Evolutionary conservation across 768 basidiomycete genomes (phyloP), one percentile per base, ranked within the genome.

Genomic region (Boletellus emodensis): DNA sequence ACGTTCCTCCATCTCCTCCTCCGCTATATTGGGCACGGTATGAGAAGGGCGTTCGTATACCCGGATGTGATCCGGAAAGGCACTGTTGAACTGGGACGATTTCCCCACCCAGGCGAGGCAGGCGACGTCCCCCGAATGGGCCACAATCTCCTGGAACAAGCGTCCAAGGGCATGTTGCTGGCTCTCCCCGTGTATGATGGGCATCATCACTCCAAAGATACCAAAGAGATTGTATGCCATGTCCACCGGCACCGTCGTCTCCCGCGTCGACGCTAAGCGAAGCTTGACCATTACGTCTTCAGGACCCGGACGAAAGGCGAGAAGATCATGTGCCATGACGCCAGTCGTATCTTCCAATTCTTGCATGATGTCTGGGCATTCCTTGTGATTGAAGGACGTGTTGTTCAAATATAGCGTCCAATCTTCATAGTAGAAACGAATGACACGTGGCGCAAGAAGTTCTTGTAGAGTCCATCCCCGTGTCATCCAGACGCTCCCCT

Each of bases 381-480:
- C 42, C 30, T 61, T 61, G 40, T 61, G 60, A 33, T 61, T 61
- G 17, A 12, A 13, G 4, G 46, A 53, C 6, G 15, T 34, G 26
- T 57, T 18, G 13, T 52, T 45, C 44, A 60, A 14, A 47, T 61
- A 61, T 8, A 52, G 61, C 0, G 57, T 60, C 61, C 61, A 62
- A 39, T 60, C 54, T 33, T 46, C 40, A 18, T 52, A 44, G 46
- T 62, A 62, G 40, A 62, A 62, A 12, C 60, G 52, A 36, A 62
- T 49, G 46, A 57, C 7, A 3, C 44, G 54, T 14, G 61, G 61
- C 1, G 61, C 57, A 17, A 63, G 57, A 8, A 62, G 54, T 22
- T 62, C 61, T 20, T 62, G 61, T 4, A 62, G 26, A 3, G 61
- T 62, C 61, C 61, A 63, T 34, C 61, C 58, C 4, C 61, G 58